Evolutionary conservation across 768 basidiomycete species (phyloP), one percentile per base, ranked within the genome.

Genomic region (Suillus luteus): DNA sequence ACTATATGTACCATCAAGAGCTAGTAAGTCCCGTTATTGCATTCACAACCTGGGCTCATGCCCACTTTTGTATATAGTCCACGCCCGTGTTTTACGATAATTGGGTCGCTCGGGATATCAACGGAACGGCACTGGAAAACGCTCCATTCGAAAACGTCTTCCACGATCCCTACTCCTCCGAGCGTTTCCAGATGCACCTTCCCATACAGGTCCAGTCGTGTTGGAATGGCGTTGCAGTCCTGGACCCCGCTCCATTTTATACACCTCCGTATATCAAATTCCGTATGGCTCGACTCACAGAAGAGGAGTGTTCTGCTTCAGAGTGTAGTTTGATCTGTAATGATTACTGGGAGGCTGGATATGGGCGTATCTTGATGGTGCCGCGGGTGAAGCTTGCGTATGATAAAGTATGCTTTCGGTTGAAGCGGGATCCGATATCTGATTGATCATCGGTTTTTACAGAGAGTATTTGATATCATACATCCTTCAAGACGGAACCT

Each of bases 1-100:
- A 99, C 74, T 99, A 99, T 80, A 99, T 99, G 95, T 99, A 92
- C 79, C 97, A 99, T 79, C 87, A 95, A 37, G 95, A 96, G 55
- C 91, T 98, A 67, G 91, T 87, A 68, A 69, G 87, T 83, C 8
- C 5, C 19, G 54, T 46, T 31, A 43, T 9, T 19, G 14, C 44
- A 38, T 5, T 51, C 27, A 63, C 35, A 2, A 1, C 22, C 14
- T 24, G 2, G 15, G 33, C 2, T 38, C 5, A 9, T 52, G 63
- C 44, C 15, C 60, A 48, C 35, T 31, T 41, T 17, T 55, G 17
- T 35, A 35, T 40, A 11, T 61, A 4, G 3, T 9, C 59, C 86
- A 86, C 93, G 0, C 96, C 96, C 1, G 96, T 98, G 19, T 99
- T 99, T 76, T 99, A 99, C 79, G 93, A 94, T 74, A 96, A 95